These are phyloP conservation scores for Pelargonium fulgidum DNA, from an alignment of 441 rosid species.

Conservation along the genomic window DNA sequence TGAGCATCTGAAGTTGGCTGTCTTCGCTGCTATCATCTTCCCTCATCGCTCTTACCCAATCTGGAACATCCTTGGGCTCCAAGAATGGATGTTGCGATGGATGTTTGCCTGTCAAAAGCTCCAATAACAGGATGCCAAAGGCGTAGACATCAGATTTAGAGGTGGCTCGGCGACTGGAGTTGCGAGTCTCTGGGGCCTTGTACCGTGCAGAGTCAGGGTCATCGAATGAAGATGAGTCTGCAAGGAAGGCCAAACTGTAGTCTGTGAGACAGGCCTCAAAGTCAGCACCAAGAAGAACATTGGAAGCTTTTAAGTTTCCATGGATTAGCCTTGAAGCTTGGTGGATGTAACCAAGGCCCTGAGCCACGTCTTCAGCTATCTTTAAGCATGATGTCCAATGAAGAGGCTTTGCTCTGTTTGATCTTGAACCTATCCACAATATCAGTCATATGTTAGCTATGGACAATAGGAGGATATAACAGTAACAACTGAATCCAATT, in stretches of 20 bases:
- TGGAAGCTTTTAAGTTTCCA: conserved; percentile 77
- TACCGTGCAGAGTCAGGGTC: conserved; percentile 49
- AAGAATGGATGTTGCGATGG: conserved; percentile 63
- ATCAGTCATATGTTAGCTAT: neutral
- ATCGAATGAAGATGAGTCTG: conserved; percentile 30
- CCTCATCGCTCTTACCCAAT: conserved; percentile 63
- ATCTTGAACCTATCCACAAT: conserved; percentile 53
- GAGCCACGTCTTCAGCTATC: conserved; percentile 93
- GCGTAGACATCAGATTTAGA: conserved; percentile 72
- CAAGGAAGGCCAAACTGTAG: conserved; percentile 58
- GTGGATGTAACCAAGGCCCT: conserved; percentile 70
- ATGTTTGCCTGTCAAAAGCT: conserved; percentile 62
- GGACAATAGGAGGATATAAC: neutral
- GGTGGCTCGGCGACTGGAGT: conserved; percentile 34
- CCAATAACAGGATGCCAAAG: conserved; percentile 68
- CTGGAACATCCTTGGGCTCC: conserved; percentile 44
- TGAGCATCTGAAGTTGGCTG: conserved; percentile 60
- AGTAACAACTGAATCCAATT: neutral
- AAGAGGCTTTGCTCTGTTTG: conserved; percentile 73
- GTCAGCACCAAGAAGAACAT: conserved; percentile 72
- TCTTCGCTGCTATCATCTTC: conserved; percentile 47
- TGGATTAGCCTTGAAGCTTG: conserved; percentile 65
- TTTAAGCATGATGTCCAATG: conserved; percentile 95
- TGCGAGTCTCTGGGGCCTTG: conserved; percentile 69
- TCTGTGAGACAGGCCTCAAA: conserved; percentile 80